These are phyloP conservation scores for Limonium bicolor DNA, from an alignment of 148 eudicot genomes.

Conservation along the genomic window DNA sequence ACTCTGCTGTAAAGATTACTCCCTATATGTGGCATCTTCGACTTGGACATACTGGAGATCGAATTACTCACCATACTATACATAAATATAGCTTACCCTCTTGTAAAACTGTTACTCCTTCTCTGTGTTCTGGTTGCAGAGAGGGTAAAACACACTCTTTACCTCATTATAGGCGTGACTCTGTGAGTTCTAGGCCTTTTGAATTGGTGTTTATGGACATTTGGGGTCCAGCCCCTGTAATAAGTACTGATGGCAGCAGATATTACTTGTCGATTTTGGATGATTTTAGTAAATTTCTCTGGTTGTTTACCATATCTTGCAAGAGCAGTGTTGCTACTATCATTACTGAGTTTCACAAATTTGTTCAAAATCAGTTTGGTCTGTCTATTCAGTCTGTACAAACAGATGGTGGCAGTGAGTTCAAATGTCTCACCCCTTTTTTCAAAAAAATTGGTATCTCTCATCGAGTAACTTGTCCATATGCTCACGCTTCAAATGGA, in stretches of 20 bases:
- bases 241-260: neutral
- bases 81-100: neutral
- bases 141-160: no score
- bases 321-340: neutral
- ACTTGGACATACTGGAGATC: neutral
- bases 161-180: no score
- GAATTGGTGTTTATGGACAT: neutral
- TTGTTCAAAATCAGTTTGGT: neutral
- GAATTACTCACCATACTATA: neutral
- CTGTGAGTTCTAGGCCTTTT: no score
- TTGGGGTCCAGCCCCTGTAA: neutral
- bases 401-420: neutral
- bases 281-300: neutral
- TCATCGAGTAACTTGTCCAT: neutral
- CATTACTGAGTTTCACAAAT: neutral
- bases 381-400: neutral
- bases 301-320: neutral
- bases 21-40: neutral
- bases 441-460: neutral
- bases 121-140: neutral
- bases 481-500: neutral
- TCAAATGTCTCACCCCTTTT: neutral
- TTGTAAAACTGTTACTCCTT: neutral
- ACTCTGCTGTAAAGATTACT: neutral
- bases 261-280: neutral